phyloP scores from a whole-genome alignment of 306 rosid genomes.

The Comarum palustre region DNA sequence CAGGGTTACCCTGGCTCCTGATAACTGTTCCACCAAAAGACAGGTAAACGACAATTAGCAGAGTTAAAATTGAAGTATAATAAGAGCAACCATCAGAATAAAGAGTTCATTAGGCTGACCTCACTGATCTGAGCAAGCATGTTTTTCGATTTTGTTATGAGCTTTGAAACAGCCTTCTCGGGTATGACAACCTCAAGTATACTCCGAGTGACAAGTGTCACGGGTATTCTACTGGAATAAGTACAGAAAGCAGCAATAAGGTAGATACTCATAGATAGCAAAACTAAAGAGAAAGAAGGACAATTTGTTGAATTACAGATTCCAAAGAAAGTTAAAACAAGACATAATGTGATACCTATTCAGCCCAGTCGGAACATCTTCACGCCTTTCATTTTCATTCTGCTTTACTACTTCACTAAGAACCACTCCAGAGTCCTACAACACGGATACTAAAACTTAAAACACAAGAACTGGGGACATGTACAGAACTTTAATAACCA shows the following conservation, averaged over 20 bases:
- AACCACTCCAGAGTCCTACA: slow-evolving; percentile 68
- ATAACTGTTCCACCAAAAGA: slow-evolving; percentile 54
- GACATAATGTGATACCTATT: slow-evolving; percentile 55
- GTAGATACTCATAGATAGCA: neutral
- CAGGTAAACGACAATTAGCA: slow-evolving; percentile 15
- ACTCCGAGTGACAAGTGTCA: slow-evolving; percentile 92
- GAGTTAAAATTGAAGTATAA: slow-evolving; percentile 8
- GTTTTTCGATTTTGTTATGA: slow-evolving; percentile 79
- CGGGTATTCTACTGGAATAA: slow-evolving; percentile 49
- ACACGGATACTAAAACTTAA: neutral
- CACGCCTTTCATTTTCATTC: slow-evolving; percentile 68
- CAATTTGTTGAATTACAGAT: neutral
- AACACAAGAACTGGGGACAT: neutral
- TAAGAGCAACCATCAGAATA: slow-evolving; percentile 10
- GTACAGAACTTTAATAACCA: slow-evolving; percentile 9
- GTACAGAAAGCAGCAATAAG: slow-evolving; percentile 2
- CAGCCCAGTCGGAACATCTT: slow-evolving; percentile 60
- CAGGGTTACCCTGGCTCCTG: slow-evolving; percentile 88
- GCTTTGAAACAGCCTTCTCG: slow-evolving; percentile 84
- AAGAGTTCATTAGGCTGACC: slow-evolving; percentile 46
- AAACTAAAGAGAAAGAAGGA: neutral
- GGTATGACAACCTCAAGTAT: slow-evolving; percentile 95
- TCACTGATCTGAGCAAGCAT: slow-evolving; percentile 94
- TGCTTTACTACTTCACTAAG: slow-evolving; percentile 49
- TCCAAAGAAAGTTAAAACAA: slow-evolving; percentile 10